Conservation (phyloP, 2,329 filamentous ascomycete genomes). For the Colletotrichum sublineola region DNA sequence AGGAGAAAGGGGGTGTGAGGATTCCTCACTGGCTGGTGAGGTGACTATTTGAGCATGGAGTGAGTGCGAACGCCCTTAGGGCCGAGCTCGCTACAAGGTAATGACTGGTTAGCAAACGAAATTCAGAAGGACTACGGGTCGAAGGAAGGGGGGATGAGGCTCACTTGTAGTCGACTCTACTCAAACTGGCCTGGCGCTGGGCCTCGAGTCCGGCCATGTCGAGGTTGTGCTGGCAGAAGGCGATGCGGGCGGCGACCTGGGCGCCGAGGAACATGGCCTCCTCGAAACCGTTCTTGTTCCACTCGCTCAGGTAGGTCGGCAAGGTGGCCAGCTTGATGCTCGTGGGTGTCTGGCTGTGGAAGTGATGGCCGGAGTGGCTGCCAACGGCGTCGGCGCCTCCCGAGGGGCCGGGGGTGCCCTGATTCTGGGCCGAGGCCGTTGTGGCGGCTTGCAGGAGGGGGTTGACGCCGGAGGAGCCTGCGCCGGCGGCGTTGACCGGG, state of each 20-base stretch:
- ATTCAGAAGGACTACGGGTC: not conserved
- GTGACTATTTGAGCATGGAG: constrained; percentile 62
- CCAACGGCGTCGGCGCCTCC: constrained; percentile 54
- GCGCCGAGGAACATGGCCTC: constrained; percentile 90
- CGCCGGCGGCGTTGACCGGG: constrained; percentile 48
- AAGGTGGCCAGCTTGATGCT: constrained; percentile 83
- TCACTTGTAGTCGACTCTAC: constrained; percentile 72
- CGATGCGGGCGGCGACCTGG: constrained; percentile 80
- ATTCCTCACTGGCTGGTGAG: not conserved
- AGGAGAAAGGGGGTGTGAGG: not conserved
- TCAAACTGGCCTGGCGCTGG: constrained; percentile 69
- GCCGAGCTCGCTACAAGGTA: constrained; percentile 61
- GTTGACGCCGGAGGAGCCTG: constrained; percentile 75
- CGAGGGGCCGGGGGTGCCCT: constrained; percentile 53
- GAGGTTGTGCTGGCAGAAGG: constrained; percentile 71
- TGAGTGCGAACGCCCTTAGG: constrained; percentile 67
- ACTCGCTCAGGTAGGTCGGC: constrained; percentile 90
- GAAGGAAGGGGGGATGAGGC: constrained; percentile 45
- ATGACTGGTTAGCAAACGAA: constrained; percentile 31
- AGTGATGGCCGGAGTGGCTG: constrained; percentile 60
- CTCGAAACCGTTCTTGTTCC: constrained; percentile 84
- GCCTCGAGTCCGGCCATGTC: constrained; percentile 65
- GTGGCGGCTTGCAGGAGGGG: constrained; percentile 93
- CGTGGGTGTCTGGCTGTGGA: constrained; percentile 81
- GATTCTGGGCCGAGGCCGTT: constrained; percentile 66